Base-by-base conservation (phyloP, 305 asterid species). In the Fraxinus nigra region DNA sequence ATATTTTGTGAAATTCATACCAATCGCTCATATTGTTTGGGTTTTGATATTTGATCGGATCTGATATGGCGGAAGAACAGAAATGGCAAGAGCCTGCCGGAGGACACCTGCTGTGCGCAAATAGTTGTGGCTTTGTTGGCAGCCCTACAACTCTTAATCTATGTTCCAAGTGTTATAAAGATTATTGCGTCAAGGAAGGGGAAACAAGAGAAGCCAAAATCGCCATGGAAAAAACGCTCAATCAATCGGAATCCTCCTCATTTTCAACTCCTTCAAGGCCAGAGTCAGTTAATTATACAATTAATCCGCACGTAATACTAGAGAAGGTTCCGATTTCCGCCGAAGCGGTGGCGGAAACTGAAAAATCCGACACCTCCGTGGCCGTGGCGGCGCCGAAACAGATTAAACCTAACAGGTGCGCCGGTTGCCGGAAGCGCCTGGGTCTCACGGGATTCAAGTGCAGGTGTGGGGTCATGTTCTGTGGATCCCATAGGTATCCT, bases 401-500 rank as follows among this genome's bases (percentile, higher is more conserved):
- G 48, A 20, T 40, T 30, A 26, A 28, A 16, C 78, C 87, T 16
- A 86, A 84, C 72, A 83, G 89, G 85, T 91, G 92, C 61, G 82
- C 84, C 72, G 80, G 83, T 28, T 90, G 94, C 38, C 81, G 81
- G n/a, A 86, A 85, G 81, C 89, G 92, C 40, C 81, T 89, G 73
- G 94, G 92, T n/a, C 38, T 91, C 65, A 88, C 89, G 10, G 91
- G 90, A 9, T 87, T 91, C 85, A 84, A 81, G 28, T 90, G 94
- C 83, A 81, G 86, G 80, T 90, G 94, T 56, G 94, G 92, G 20
- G 61, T 76, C 70, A 86, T 86, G 26, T 90, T 87, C 70, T 90
- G 94, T 69, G 92, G 89, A 63, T 61, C 88, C 77, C 94, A 90
- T 48, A 85, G 92, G 87, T 90, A 89, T 65, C 92, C 94, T 20